Evolutionary conservation across 345 rosid genomes (phyloP), one percentile per base, ranked within the genome.

Genomic region (Kernera saxatilis): DNA sequence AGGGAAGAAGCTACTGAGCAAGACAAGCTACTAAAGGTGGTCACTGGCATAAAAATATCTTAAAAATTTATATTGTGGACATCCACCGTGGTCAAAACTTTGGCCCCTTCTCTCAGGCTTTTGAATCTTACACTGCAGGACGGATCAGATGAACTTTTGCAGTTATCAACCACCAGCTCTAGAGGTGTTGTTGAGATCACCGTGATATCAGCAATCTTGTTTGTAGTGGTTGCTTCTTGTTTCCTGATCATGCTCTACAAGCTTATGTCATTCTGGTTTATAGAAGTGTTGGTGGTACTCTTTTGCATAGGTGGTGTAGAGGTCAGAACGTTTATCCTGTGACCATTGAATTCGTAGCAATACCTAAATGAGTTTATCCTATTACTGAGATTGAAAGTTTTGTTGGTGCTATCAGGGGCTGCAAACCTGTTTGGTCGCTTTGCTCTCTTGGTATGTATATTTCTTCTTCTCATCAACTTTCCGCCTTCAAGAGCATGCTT

Each of bases 211-310:
- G 97, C 99, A 44, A 64, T 87, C 69, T 80, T 89, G 75, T 94
- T 91, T 84, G 89, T 94, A 50, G 96, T 89, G 84, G 53, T 88
- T 77, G 99, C 99, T 78, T 94, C 99, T 2, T 84, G 93, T 68
- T 91, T 94, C 86, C 82, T 94, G 83, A 77, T 91, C 81, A 91
- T 91, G 99, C 99, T 94, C 59, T 94, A 91, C 89, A 89, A 89
- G 78, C 83, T 89, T 56, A 94, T 94, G 99, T 91, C 99, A 39
- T 80, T 52, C 85, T 88, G 95, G 99, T 94, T 94, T 70, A 74
- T 91, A 41, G 96, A 89, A 82, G 84, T 91, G 54, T 83, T 94
- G 87, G 96, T 91, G 76, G 93, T 88, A 64, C 84, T 91, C 50
- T 94, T 94, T 79, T 89, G 97, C 87, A 89, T 94, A 33, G 99